Evolutionary conservation across 1,139 yeast species (phyloP), one percentile per base, ranked within the genome.

Genomic region (Meyerozyma athensensis): DNA sequence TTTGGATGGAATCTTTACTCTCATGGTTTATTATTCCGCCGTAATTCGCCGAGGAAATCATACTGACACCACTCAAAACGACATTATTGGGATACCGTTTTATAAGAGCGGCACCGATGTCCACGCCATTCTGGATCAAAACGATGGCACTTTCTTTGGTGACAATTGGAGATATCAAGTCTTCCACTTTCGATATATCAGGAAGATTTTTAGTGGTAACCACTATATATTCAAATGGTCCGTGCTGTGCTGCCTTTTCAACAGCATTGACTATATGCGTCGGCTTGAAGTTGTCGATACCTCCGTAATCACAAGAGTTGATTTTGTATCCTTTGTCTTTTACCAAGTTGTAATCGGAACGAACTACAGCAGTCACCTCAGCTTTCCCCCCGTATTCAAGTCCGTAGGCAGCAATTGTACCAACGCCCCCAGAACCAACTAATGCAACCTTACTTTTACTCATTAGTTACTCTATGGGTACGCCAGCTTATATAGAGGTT

Each of bases 161-260:
- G 19, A 81, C 74, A 2, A 78, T 85, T 19, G 57, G 66, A 40
- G 82, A 70, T 34, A 83, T 61, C 18, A 80, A 77, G 47, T 79
- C 86, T 37, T 82, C 68, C 5, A 49, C 48, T 37, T 64, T 63
- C 38, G 70, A 65, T 3, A 77, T 59, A 52, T 85, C 95, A 4
- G 95, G 95, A 20, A 83, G 68, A 48, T 81, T 83, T 53, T 86
- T 86, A 33, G 87, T 81, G 34, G 87, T 70, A 26, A 85, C 72
- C 4, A 85, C 66, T 18, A 84, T 67, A 50, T 68, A 86, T 50
- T 85, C 95, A 50, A 74, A 85, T 1, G 75, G 77, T 0, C 81
- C 77, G 39, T 50, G 51, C 23, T 50, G 44, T 24, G 43, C 44
- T 1, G 82, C 84, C 26, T 73, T 78, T 2, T 59, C 62, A 1